Percentiles rank a stretch among this genome's conserved stretches.
Evolutionary conservation across 139 green algal genomes (phyloP).

Genomic region (Raphidocelis subcapitata): DNA sequence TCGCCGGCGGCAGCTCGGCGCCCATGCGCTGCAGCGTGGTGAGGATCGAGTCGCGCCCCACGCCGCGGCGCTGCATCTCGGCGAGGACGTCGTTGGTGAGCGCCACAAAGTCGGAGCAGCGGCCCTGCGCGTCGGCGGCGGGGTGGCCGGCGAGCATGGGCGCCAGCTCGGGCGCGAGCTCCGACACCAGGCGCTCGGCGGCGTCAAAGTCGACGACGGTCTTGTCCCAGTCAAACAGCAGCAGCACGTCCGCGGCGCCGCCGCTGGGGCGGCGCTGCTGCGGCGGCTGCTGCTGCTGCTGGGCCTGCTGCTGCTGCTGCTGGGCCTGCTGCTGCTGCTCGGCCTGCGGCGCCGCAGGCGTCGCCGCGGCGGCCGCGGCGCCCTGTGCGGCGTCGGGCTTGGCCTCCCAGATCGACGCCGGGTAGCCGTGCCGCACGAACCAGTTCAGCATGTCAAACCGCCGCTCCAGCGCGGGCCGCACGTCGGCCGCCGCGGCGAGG

Average conservation of each 20-base stretch:
- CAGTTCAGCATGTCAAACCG: constrained; percentile 82
- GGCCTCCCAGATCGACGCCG: constrained; percentile 18
- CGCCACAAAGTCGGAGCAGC: constrained; percentile 71
- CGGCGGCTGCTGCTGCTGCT: too few relatives aligned
- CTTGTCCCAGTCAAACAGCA: constrained; percentile 82
- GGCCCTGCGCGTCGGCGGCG: constrained; percentile 25
- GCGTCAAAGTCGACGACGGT: constrained; percentile 72
- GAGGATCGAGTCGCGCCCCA: constrained; percentile 65
- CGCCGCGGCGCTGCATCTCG: constrained; percentile 71
- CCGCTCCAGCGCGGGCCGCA: constrained; percentile 55
- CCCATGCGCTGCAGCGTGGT: constrained; percentile 60
- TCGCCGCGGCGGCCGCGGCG: too few relatives aligned
- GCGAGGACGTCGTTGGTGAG: constrained; percentile 75
- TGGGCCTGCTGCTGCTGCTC: too few relatives aligned
- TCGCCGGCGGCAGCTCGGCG: constrained; percentile 51
- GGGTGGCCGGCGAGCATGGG: constrained; percentile 57
- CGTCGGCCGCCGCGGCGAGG: constrained; percentile 39
- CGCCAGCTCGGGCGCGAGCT: constrained; percentile 81
- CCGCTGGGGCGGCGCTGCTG: neutral
- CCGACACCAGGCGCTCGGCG: constrained; percentile 62
- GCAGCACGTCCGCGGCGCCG: constrained; percentile 22
- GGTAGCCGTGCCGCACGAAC: constrained; percentile 54
- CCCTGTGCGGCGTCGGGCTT: too few relatives aligned
- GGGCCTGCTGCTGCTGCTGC: too few relatives aligned
- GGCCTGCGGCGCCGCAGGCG: too few relatives aligned